Evolutionary conservation across 225 moss, liverwort and hornwort species (phyloP).

Genomic region (Rhytidiadelphus loreus): DNA sequence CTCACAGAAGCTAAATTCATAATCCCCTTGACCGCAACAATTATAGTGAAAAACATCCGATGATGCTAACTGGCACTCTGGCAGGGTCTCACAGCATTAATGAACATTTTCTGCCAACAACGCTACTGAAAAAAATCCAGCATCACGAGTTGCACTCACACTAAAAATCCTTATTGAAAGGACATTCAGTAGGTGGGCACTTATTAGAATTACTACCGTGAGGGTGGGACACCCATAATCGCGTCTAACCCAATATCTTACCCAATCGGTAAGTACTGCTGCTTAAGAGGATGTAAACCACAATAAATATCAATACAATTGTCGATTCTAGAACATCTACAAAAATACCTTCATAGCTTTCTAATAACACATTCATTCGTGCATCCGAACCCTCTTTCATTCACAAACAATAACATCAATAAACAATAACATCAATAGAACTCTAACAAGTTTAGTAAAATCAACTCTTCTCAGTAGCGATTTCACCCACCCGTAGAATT

Average conservation of each 20-base stretch:
- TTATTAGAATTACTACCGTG: not conserved
- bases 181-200: slow-evolving; percentile 1
- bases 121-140: not conserved
- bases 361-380: too few species aligned
- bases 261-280: not conserved
- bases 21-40: not conserved
- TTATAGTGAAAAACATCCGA: not conserved
- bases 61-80: not conserved
- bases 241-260: not conserved
- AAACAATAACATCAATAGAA: not conserved
- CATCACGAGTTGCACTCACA: not conserved
- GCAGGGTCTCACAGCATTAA: not conserved
- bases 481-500: not conserved
- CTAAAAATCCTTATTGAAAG: not conserved
- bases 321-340: not conserved
- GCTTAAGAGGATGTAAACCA: not conserved
- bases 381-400: not conserved
- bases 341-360: not conserved
- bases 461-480: not conserved
- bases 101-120: not conserved
- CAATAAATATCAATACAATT: not conserved
- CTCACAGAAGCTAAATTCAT: not conserved
- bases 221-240: not conserved
- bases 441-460: not conserved
- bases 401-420: not conserved